Evolutionary conservation across 1,284 basidiomycete species (phyloP), one percentile per base, ranked within the genome.

Genomic region (Ganoderma sp.): DNA sequence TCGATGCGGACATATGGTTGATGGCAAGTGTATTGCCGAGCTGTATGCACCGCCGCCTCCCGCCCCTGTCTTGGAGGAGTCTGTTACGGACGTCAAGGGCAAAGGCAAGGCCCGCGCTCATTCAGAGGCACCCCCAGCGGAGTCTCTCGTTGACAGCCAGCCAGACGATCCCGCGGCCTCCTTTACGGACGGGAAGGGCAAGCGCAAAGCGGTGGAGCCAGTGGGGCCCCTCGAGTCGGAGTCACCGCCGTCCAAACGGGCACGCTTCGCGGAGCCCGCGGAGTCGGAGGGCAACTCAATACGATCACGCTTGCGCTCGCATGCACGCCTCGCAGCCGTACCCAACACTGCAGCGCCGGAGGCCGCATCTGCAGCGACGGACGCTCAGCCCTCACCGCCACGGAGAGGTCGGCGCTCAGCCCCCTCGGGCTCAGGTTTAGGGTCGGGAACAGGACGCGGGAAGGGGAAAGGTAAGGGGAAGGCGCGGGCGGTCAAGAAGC

Each of bases 1-100:
- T 65, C 82, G 90, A 48, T 93, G 91, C 67, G 91, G 91, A 0
- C 91, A 93, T 74, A 79, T 93, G 73, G 82, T 93, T 2, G 92
- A 93, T 72, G 92, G 90, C 57, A 90, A 89, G 75, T 93, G 91
- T 72, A 78, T 90, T 5, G 83, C 84, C 67, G 80, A 83, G 70
- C 69, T 92, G 57, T 87, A 87, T 74, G 78, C 80, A 32, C 90
- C 90, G 1, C 58, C 67, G 3, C 50, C 48, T 12, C n/a, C 66
- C 25, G 9, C 41, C 10, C 17, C 63, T 15, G 42, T 37, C 15
- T 14, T 48, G 22, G 66, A 61, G 32, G 28, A 59, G 22, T 17
- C 12, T 15, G 37, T 22, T 10, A 19, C 12, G 3, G 43, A 48
- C 28, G 4, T 34, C 22, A 61, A 22, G 32, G 67, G 64, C 52